phyloP scores from a whole-genome alignment of 768 basidiomycete genomes.

The Terana coerulea region DNA sequence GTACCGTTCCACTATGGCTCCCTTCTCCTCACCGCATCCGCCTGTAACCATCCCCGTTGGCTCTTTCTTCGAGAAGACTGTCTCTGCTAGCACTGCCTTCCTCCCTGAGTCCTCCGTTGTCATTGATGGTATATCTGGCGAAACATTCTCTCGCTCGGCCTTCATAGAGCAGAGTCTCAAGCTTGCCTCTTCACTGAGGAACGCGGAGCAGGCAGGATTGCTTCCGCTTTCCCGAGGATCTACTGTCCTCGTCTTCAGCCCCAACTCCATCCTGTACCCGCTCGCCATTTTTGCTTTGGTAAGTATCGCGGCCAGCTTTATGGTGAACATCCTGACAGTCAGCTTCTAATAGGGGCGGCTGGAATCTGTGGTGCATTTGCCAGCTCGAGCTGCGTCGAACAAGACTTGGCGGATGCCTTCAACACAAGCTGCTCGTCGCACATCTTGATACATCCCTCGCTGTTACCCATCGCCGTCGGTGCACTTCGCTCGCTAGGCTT shows the following conservation, averaged over 20 bases:
- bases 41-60: too few species aligned
- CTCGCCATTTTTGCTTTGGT: constrained; percentile 2
- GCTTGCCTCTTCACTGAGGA: not conserved
- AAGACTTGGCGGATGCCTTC: constrained; percentile 72
- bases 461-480: constrained; percentile 46
- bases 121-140: not conserved
- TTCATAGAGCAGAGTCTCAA: not conserved
- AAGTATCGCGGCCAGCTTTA: not conserved
- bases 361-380: constrained; percentile 66
- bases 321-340: not conserved
- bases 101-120: not conserved
- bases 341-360: constrained; percentile 37
- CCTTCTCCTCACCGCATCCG: too few species aligned
- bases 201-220: not conserved
- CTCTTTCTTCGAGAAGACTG: too few species aligned
- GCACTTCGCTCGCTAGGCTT: constrained; percentile 53
- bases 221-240: not conserved
- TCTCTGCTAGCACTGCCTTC: too few species aligned
- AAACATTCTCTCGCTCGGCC: not conserved
- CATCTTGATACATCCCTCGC: constrained; percentile 60
- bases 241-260: constrained; percentile 2
- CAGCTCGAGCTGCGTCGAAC: constrained; percentile 62
- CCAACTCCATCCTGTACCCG: constrained; percentile 4
- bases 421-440: constrained; percentile 58
- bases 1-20: too few species aligned